phyloP scores from a whole-genome alignment of 2,329 filamentous ascomycete genomes.

The Ophiocordyceps camponoti-leonardi region DNA sequence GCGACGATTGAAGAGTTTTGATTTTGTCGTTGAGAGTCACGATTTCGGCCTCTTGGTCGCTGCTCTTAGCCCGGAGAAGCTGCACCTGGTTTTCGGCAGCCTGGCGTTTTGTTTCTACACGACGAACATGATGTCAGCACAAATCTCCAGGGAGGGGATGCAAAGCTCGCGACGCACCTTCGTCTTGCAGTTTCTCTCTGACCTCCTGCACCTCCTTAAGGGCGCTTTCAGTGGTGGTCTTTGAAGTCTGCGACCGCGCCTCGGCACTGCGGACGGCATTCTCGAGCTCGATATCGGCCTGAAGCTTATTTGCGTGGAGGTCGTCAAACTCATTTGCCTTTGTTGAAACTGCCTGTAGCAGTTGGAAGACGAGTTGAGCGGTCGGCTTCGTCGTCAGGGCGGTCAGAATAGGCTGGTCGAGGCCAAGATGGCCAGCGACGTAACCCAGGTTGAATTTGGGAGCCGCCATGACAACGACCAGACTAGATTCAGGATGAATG shows the following conservation, averaged over 20 bases:
- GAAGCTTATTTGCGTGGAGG: constrained; percentile 73
- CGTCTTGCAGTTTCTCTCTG: constrained; percentile 61
- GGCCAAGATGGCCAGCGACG: constrained; percentile 52
- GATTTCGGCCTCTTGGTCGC: constrained; percentile 57
- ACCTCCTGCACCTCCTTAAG: constrained; percentile 71
- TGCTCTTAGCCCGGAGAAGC: constrained; percentile 55
- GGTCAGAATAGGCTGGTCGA: constrained; percentile 47
- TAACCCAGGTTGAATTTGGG: constrained; percentile 50
- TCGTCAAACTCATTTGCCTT: constrained; percentile 75
- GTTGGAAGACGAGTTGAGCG: constrained; percentile 54
- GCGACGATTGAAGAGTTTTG: constrained; percentile 73
- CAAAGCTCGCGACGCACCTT: constrained; percentile 40
- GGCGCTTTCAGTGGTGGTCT: constrained; percentile 65
- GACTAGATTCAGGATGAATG: constrained; percentile 2
- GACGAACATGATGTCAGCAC: background rate
- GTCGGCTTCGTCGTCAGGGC: constrained; percentile 52
- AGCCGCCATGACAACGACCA: constrained; percentile 19
- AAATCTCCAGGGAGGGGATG: no score
- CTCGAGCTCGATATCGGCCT: constrained; percentile 83
- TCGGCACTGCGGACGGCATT: constrained; percentile 74
- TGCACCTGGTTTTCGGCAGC: constrained; percentile 69
- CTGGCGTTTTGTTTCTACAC: constrained; percentile 56
- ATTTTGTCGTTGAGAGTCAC: constrained; percentile 70
- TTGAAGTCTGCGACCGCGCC: constrained; percentile 65
- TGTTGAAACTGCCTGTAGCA: constrained; percentile 56